Conservation (phyloP, 2,329 filamentous ascomycete species). For the Botryotinia convoluta region DNA sequence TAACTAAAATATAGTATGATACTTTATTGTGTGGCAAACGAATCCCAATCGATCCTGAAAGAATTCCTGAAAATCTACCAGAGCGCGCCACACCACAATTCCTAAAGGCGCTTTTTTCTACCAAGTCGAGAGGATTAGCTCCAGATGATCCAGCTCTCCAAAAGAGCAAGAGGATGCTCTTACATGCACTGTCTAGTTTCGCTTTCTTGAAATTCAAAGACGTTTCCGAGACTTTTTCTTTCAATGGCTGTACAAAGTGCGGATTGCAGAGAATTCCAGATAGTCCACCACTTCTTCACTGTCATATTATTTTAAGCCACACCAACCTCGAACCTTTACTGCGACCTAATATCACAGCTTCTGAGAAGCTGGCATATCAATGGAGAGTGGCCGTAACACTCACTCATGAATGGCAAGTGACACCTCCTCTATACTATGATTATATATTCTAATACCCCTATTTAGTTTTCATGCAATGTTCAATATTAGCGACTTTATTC, state of each 20-base stretch:
- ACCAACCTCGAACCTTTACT: background rate
- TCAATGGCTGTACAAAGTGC: background rate
- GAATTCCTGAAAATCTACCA: background rate
- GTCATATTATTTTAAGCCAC: background rate
- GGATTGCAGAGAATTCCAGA: background rate
- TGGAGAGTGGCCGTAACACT: constrained; percentile 3
- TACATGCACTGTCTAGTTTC: background rate
- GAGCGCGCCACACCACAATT: background rate
- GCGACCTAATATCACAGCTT: background rate
- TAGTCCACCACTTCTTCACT: background rate
- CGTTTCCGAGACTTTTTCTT: background rate
- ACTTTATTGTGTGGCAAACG: background rate
- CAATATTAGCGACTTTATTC: background rate
- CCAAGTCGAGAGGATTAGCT: background rate
- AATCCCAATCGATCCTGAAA: background rate
- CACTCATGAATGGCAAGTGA: constrained; percentile 7
- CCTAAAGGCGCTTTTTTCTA: background rate
- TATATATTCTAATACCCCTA: background rate
- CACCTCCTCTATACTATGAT: background rate
- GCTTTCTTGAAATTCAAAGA: background rate
- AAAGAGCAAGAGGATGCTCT: background rate
- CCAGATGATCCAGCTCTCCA: background rate
- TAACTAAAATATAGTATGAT: background rate
- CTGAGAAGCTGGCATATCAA: constrained; percentile 6
- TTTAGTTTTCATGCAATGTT: constrained; percentile 5